phyloP scores from a whole-genome alignment of 2,329 filamentous ascomycete genomes.

The Talaromyces pinophilus region DNA sequence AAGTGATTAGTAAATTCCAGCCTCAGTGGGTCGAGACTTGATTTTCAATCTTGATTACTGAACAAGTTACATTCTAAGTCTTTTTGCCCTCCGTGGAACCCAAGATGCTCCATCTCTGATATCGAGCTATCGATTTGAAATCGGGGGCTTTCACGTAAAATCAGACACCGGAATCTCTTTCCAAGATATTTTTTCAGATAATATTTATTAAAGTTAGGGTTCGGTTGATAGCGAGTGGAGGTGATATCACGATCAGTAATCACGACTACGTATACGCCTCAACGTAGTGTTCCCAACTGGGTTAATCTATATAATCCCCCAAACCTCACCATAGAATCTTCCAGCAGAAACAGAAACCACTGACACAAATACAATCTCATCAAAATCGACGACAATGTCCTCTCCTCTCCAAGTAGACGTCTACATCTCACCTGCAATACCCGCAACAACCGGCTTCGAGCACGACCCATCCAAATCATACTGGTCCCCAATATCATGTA shows the following conservation, averaged over 20 bases:
- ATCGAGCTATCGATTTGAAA: neutral
- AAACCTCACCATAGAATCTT: neutral
- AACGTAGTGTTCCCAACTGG: neutral
- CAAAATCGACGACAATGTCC: neutral
- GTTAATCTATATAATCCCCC: neutral
- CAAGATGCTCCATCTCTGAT: neutral
- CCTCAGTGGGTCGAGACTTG: neutral
- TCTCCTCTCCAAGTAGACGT: constrained; percentile 1
- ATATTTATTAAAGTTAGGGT: neutral
- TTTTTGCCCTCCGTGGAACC: neutral
- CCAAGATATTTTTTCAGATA: neutral
- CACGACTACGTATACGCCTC: neutral
- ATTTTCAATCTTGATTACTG: constrained; percentile 9
- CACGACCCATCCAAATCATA: neutral
- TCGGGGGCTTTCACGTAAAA: neutral
- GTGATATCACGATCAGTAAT: neutral
- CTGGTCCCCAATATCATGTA: constrained; percentile 24
- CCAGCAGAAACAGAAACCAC: neutral
- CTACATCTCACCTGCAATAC: constrained; percentile 14
- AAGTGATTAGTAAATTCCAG: neutral
- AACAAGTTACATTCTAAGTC: neutral
- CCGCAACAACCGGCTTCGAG: neutral
- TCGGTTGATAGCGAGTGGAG: neutral
- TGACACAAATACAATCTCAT: neutral
- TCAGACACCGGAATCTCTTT: neutral